These are phyloP conservation scores for Backusella mclennaniae DNA, from an alignment of 192 early-diverging fungal genomes.

Conservation along the genomic window DNA sequence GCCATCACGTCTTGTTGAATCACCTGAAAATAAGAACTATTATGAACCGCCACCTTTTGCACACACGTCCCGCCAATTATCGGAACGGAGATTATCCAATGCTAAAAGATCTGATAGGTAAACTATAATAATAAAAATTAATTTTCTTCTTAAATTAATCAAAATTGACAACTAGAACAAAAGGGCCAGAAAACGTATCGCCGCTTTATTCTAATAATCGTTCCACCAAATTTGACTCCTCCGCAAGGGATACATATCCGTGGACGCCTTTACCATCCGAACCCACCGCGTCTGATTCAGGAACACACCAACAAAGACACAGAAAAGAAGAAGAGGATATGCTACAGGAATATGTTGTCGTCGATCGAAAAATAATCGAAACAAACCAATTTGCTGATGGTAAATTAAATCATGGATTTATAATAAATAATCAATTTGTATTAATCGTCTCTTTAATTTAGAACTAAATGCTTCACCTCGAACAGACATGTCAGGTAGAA, in stretches of 20 bases:
- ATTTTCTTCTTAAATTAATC: neutral
- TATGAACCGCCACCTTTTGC: constrained; percentile 26
- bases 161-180: neutral
- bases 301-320: neutral
- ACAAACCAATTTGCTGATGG: constrained; percentile 77
- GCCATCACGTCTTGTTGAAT: too few species aligned
- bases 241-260: neutral
- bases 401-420: constrained; percentile 15
- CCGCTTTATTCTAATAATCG: constrained; percentile 6
- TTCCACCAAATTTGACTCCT: neutral
- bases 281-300: neutral
- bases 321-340: constrained; percentile 47
- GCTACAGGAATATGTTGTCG: constrained; percentile 72
- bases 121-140: neutral
- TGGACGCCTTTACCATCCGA: constrained; percentile 4
- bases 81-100: neutral
- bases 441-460: constrained; percentile 1
- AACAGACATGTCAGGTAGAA: neutral
- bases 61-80: neutral
- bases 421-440: neutral
- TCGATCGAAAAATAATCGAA: constrained; percentile 70
- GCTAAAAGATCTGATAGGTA: neutral
- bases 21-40: neutral
- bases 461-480: constrained; percentile 31
- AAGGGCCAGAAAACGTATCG: neutral